Conservation (phyloP, 257 asterid species). For the Solanum bulbocastanum region DNA sequence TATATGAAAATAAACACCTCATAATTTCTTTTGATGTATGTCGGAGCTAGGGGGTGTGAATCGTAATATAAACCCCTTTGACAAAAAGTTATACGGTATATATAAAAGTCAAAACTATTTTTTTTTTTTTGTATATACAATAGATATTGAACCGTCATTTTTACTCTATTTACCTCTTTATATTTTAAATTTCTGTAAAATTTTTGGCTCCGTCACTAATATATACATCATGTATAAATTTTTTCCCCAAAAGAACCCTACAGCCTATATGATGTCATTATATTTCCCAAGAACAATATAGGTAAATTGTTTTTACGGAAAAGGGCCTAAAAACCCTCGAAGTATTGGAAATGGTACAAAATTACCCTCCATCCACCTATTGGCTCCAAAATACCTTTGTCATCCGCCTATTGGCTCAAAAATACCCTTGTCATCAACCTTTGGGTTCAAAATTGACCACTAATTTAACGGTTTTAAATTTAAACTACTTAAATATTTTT, state of each 20-base stretch:
- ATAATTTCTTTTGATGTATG: not conserved
- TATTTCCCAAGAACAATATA: not conserved
- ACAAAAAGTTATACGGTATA: not conserved
- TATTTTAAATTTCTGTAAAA: rapidly evolving
- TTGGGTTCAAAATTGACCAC: too few relatives aligned
- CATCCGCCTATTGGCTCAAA: too few relatives aligned
- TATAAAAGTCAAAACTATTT: not conserved
- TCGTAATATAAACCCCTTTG: not conserved
- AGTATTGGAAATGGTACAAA: too few relatives aligned
- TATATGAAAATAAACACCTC: too few relatives aligned
- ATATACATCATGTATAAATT: not conserved
- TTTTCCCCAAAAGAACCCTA: not conserved
- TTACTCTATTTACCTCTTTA: not conserved
- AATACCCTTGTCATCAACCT: too few relatives aligned
- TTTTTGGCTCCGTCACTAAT: not conserved
- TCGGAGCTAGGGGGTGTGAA: rapidly evolving
- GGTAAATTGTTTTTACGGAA: not conserved
- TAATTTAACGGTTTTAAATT: too few relatives aligned
- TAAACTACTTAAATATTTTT: too few relatives aligned
- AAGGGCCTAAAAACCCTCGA: too few relatives aligned
- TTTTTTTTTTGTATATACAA: not conserved
- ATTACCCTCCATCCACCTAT: too few relatives aligned
- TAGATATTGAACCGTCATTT: not conserved
- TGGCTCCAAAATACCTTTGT: too few relatives aligned
- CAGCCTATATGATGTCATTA: not conserved